Conservation (phyloP, 148 eudicot species). For the Agrostemma githago region DNA sequence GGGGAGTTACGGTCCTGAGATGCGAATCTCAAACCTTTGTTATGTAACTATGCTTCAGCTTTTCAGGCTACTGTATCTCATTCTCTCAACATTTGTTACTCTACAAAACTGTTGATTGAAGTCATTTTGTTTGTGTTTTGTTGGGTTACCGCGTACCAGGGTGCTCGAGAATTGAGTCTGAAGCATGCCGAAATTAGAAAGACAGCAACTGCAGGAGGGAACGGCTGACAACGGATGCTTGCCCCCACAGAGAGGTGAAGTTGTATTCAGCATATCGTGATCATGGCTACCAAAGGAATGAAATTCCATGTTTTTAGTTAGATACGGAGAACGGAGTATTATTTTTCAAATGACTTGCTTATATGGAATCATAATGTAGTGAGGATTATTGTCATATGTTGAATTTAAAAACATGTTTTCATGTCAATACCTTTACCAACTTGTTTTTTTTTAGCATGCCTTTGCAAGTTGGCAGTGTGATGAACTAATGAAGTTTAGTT, state of each 20-base stretch:
- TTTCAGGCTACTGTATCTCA: not conserved
- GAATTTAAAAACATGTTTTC: not conserved
- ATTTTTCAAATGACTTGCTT: slow-evolving; percentile 1
- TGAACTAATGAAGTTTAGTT: too few relatives aligned
- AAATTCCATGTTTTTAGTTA: not conserved
- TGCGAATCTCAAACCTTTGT: not conserved
- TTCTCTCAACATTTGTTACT: not conserved
- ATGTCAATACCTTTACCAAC: too few relatives aligned
- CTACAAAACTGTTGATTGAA: not conserved
- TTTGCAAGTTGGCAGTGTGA: too few relatives aligned
- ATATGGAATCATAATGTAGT: not conserved
- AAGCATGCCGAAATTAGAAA: slow-evolving; percentile 41
- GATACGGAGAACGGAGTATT: not conserved
- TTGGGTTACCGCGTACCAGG: slow-evolving; percentile 39
- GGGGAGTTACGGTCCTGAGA: not conserved
- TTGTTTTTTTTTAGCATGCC: too few relatives aligned
- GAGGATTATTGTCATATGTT: not conserved
- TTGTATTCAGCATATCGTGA: not conserved
- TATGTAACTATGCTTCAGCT: not conserved
- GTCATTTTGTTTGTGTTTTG: slow-evolving; percentile 4
- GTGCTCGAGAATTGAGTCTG: slow-evolving; percentile 39
- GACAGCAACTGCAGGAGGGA: slow-evolving; percentile 28
- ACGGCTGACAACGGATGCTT: slow-evolving; percentile 29
- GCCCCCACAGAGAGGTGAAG: not conserved
- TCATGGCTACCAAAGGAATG: not conserved